Evolutionary conservation across 2,329 filamentous ascomycete species (phyloP).

Genomic region (Hortaea sp.): DNA sequence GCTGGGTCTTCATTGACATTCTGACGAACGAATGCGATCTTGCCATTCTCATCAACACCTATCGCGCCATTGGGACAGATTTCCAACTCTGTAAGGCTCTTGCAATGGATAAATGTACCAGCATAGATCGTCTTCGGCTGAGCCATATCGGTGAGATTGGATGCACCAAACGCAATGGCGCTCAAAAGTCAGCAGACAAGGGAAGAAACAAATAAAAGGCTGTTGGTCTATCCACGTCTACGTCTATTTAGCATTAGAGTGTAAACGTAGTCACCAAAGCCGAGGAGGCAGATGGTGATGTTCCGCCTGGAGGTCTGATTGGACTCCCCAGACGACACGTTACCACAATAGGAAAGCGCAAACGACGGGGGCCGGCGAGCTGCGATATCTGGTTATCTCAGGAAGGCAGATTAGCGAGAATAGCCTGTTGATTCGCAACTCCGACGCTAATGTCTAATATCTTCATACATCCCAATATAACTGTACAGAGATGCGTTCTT

Average conservation of each 20-base stretch:
- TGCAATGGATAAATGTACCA: constrained; percentile 53
- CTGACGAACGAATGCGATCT: constrained; percentile 39
- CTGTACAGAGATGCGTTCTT: no score
- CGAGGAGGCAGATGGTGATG: no score
- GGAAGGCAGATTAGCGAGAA: neutral
- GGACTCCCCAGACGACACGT: neutral
- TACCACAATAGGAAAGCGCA: neutral
- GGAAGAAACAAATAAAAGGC: neutral
- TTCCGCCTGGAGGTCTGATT: neutral
- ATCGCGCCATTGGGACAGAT: constrained; percentile 37
- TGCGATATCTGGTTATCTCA: neutral
- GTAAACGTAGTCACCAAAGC: no score
- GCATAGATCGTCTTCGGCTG: constrained; percentile 39
- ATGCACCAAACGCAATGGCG: neutral
- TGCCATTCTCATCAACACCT: constrained; percentile 43
- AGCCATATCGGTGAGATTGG: constrained; percentile 4
- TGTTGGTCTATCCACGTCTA: neutral
- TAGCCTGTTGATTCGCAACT: neutral
- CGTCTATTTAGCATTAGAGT: neutral
- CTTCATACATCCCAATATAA: no score
- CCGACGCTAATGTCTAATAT: no score
- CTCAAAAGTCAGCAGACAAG: neutral
- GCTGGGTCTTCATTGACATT: constrained; percentile 18
- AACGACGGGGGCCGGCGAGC: neutral
- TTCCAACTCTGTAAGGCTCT: constrained; percentile 38